Percentiles rank a stretch among this genome's conserved stretches.
These are phyloP conservation scores for Lathyrus aphaca DNA, from an alignment of 306 rosid genomes.

Conservation along the genomic window DNA sequence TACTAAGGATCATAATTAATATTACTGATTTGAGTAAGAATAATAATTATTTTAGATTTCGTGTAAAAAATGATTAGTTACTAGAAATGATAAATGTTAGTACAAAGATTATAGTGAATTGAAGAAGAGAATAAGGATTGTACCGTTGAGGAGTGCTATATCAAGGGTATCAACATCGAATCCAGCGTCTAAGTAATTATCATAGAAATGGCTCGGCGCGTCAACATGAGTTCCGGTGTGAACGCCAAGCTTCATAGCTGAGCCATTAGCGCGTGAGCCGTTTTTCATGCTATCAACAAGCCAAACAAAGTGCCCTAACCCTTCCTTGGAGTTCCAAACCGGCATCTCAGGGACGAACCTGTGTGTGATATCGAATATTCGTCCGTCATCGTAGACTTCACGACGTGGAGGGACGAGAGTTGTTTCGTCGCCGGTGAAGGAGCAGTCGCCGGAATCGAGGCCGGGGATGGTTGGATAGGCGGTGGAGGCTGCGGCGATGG, in stretches of 20 bases:
- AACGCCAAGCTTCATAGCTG: constrained; percentile 59
- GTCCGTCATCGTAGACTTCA: constrained; percentile 71
- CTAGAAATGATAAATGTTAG: not conserved
- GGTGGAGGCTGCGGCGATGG: constrained; percentile 33
- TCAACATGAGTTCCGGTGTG: constrained; percentile 94
- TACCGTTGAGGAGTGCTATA: constrained; percentile 74
- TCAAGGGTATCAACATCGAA: constrained; percentile 85
- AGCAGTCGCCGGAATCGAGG: constrained; percentile 39
- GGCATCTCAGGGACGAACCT: constrained; percentile 60
- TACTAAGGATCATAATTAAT: too few species aligned
- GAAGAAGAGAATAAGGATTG: not conserved
- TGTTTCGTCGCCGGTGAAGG: constrained; percentile 26
- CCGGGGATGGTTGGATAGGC: constrained; percentile 70
- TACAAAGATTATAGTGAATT: not conserved
- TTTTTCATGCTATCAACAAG: constrained; percentile 75
- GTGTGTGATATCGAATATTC: constrained; percentile 74
- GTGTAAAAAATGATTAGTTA: too few species aligned
- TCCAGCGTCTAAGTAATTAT: constrained; percentile 80
- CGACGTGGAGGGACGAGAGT: constrained; percentile 64
- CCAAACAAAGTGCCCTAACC: constrained; percentile 76
- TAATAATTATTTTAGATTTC: too few species aligned
- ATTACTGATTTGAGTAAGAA: too few species aligned
- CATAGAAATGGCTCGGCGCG: constrained; percentile 78
- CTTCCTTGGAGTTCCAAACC: constrained; percentile 58
- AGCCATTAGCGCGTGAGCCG: constrained; percentile 69